phyloP scores from a whole-genome alignment of 176 grass and related monocot species.

The Melocanna baccifera region DNA sequence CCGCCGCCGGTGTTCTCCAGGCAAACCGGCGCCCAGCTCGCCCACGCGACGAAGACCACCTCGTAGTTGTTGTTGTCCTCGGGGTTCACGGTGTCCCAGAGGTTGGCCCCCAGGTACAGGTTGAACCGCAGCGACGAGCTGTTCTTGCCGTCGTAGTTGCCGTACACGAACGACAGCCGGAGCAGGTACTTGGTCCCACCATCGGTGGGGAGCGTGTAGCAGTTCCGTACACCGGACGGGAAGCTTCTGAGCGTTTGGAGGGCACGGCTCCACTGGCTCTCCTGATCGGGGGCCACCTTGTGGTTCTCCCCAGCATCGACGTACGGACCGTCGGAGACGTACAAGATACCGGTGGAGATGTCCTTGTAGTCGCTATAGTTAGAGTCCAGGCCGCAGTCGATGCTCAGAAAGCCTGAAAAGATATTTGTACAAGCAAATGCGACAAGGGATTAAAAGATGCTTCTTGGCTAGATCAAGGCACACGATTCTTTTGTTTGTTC shows the following conservation, averaged over 20 bases:
- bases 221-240: conserved; percentile 33
- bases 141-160: conserved; percentile 37
- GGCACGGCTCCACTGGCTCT: no score
- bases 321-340: neutral
- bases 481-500: no score
- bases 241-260: conserved; percentile 27
- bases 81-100: no score
- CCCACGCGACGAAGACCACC: neutral
- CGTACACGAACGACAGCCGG: neutral
- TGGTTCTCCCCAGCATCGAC: neutral
- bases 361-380: neutral
- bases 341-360: fast-evolving
- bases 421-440: neutral
- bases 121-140: conserved; percentile 23
- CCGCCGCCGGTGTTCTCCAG: conserved; percentile 37
- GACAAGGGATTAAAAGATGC: neutral
- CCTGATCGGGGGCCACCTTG: neutral
- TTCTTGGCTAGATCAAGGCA: no score
- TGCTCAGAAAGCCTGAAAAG: neutral
- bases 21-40: conserved; percentile 25
- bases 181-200: conserved; percentile 18
- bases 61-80: neutral
- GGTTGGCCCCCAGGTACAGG: conserved; percentile 23
- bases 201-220: conserved; percentile 27
- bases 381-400: neutral